These are phyloP conservation scores for Phytophthora melonis DNA, from an alignment of 352 stramenopile genomes.

Conservation along the genomic window DNA sequence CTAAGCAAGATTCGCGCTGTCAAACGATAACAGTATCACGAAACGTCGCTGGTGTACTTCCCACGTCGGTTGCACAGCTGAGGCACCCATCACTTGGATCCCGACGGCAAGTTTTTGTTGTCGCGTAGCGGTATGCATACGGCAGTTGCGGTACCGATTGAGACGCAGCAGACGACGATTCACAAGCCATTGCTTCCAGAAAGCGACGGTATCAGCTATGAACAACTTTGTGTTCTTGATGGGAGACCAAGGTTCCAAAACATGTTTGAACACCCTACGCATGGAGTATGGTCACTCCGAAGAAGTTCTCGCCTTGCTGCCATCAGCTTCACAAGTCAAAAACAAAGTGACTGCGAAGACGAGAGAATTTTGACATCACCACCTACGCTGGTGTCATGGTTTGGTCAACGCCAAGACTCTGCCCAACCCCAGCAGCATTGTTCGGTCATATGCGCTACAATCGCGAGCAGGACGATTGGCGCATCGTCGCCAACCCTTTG, in stretches of 20 bases:
- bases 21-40: neutral
- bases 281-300: slow-evolving; percentile 1
- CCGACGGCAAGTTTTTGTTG: neutral
- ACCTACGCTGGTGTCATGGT: neutral
- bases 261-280: too few relatives aligned
- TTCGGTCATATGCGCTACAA: neutral
- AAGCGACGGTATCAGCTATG: slow-evolving; percentile 1
- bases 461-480: neutral
- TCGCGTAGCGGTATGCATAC: neutral
- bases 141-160: neutral
- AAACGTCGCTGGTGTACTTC: slow-evolving; percentile 1
- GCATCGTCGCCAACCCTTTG: slow-evolving; percentile 5
- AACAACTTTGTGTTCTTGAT: too few relatives aligned
- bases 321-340: slow-evolving; percentile 3
- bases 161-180: slow-evolving; percentile 4
- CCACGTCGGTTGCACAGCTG: slow-evolving; percentile 3
- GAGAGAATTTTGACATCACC: neutral
- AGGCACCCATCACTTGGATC: neutral
- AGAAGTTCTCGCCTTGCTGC: neutral
- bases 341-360: slow-evolving; percentile 1
- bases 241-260: neutral
- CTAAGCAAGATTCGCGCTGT: neutral
- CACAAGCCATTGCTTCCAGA: slow-evolving; percentile 9
- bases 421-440: neutral
- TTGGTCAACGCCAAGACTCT: neutral